Evolutionary conservation across 2,329 filamentous ascomycete species (phyloP), one percentile per base, ranked within the genome.

Genomic region (Aspergillaceae sp.): DNA sequence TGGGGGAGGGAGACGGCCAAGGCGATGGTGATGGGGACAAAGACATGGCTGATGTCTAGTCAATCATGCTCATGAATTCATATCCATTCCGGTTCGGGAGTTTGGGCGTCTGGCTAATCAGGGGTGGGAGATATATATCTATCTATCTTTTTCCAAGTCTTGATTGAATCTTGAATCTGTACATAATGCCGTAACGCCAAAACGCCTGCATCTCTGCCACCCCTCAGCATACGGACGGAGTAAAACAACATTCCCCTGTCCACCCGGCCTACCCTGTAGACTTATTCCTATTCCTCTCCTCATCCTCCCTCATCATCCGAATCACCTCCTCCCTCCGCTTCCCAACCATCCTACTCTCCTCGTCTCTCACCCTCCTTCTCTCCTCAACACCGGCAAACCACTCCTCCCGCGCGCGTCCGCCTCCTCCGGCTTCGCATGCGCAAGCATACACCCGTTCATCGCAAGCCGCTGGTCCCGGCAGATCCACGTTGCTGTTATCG

Each of bases 361-460:
- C 74, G 66, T 88, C 83, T 34, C 82, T 72, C 66, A 84, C 80
- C 47, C 72, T 72, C 57, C 82, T 78, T 46, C 90, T 76, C 70
- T 88, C 80, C 56, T 87, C 74, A 43, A 87, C 78, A 52, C 79
- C 76, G 43, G 82, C 80, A 66, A 97, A 97, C 92, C 92, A 98
- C 64, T 97, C 89, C 67, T 89, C 86, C 44, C 92, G 76, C 52
- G 92, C 92, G 27, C 81, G 70, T 98, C 92, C 67, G 94, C 79
- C 65, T 94, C 87, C 45, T 78, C 81, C 52, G 83, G 86, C 53
- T 87, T 94, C 46, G 91, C 90, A 71, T 94, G 85, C 46, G 76
- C 69, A 56, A 90, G 76, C 89, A 98, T 96, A 73, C 92, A 98
- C 51, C 74, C 76, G 71, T 98, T 98, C 92, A 98, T 98, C 33